Base-by-base conservation (phyloP, 2,329 filamentous ascomycete species). In the Apiospora malaysiana region DNA sequence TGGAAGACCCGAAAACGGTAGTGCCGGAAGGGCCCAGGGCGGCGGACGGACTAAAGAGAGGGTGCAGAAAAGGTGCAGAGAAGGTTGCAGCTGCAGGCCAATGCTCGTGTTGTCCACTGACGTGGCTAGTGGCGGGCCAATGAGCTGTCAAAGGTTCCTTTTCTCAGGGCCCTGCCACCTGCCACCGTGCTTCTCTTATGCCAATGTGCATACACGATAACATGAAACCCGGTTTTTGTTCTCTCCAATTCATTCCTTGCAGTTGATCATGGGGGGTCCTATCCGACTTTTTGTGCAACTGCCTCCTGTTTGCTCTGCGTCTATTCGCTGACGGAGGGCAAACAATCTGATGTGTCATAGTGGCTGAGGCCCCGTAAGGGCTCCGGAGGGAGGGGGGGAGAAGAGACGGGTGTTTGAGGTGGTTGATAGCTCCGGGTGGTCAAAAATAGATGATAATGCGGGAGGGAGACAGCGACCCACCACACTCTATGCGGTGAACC, bases 91-190 rank as follows among this genome's bases (percentile, higher is more conserved):
- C 56, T 63, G 56, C 56, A 63, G 56, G 56, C 56, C 56, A 63
- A 63, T 63, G 56, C 56, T 63, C 56, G 56, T 63, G 56, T 63
- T 63, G 56, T 63, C 56, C 56, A 63, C 56, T 63, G 56, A 63
- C 56, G 56, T 63, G 56, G 56, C 56, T 40, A 63, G 56, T 40
- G 56, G 32, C 56, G 32, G 56, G 21, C 56, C 56, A 63, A 63
- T 63, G 56, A 63, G 56, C 56, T 63, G 56, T 40, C 56, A n/a
- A 63, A 40, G 10, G 32, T 63, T 40, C 56, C 56, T 63, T 63
- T 63, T 63, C 56, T 32, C 56, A 56, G 25, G 51, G 25, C 56
- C 56, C 32, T 8, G 56, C 56, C 56, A 63, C 56, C 32, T 8
- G 56, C 56, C 56, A 63, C 56, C 32, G 12, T 40, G 9, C 56